phyloP scores from a whole-genome alignment of 495 filamentous ascomycete genomes.

The Mycothermus thermophilus region DNA sequence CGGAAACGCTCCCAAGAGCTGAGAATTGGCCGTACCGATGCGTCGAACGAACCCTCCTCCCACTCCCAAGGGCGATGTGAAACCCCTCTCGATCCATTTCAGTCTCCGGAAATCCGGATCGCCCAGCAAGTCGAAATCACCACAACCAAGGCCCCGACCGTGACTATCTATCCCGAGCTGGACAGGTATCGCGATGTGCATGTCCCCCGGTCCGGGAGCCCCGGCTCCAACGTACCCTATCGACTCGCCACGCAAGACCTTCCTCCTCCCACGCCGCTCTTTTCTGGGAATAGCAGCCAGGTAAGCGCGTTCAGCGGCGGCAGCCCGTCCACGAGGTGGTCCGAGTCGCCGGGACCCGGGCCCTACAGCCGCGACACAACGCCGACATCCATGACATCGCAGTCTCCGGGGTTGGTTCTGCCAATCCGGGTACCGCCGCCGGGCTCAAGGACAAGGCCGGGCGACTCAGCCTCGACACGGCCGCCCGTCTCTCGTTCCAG shows the following conservation, averaged over 20 bases:
- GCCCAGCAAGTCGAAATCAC: slow-evolving; percentile 23
- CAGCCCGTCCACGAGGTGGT: slow-evolving; percentile 88
- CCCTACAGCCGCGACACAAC: slow-evolving; percentile 82
- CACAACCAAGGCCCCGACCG: slow-evolving; percentile 18
- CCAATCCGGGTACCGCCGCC: slow-evolving; percentile 40
- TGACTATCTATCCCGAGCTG: slow-evolving; percentile 37
- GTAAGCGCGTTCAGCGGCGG: slow-evolving; percentile 49
- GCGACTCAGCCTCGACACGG: slow-evolving; percentile 44
- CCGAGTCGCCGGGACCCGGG: slow-evolving; percentile 70
- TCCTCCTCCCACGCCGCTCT: slow-evolving; percentile 50
- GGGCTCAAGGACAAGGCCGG: slow-evolving; percentile 43
- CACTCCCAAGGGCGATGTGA: slow-evolving; percentile 26
- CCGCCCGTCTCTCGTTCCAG: slow-evolving; percentile 54
- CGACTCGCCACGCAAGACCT: slow-evolving; percentile 44
- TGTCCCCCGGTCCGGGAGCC: slow-evolving; percentile 15
- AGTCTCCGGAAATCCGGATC: slow-evolving; percentile 19
- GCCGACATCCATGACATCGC: slow-evolving; percentile 91
- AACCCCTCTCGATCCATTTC: slow-evolving; percentile 15
- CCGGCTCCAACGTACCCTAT: slow-evolving; percentile 26
- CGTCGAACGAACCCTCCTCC: slow-evolving; percentile 22
- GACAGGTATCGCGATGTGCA: slow-evolving; percentile 37
- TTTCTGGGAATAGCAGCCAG: slow-evolving; percentile 39
- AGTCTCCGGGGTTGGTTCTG: slow-evolving; percentile 65
- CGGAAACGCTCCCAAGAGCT: slow-evolving; percentile 33
- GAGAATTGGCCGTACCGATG: slow-evolving; percentile 15